phyloP scores from a whole-genome alignment of 805 yeast genomes.

The Kuraishia hungarica region DNA sequence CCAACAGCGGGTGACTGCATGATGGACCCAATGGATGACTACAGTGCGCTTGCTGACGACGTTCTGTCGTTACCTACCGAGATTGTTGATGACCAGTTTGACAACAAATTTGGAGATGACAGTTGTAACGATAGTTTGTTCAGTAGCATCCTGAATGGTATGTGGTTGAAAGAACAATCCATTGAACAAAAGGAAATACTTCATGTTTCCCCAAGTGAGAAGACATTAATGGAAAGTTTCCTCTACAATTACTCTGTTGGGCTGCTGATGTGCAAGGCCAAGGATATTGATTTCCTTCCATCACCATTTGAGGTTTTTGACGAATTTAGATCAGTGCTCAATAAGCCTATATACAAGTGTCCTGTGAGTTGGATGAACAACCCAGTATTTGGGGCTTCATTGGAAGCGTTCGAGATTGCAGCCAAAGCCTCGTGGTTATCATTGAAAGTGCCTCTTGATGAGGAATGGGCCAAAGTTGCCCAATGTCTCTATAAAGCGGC shows the following conservation, averaged over 20 bases:
- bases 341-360: conserved; percentile 5
- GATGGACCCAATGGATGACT: not conserved
- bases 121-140: conserved; percentile 1
- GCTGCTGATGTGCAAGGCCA: conserved; percentile 23
- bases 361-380: conserved; percentile 28
- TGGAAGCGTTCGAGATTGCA: conserved; percentile 24
- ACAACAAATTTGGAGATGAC: not conserved
- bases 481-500: not conserved
- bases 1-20: not conserved
- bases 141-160: not conserved
- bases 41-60: not conserved
- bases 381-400: conserved; percentile 30
- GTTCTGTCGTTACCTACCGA: not conserved
- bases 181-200: not conserved
- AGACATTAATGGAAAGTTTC: conserved; percentile 35
- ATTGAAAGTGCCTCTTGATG: conserved; percentile 8
- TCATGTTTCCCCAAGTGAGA: conserved; percentile 15
- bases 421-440: conserved; percentile 27
- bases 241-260: conserved; percentile 31
- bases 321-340: conserved; percentile 19
- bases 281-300: conserved; percentile 21
- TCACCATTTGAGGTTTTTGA: conserved; percentile 30
- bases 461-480: not conserved
- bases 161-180: not conserved
- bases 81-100: not conserved